Evolutionary conservation across 805 yeast genomes (phyloP), one percentile per base, ranked within the genome.

Genomic region (Ogataea chonburiensis): DNA sequence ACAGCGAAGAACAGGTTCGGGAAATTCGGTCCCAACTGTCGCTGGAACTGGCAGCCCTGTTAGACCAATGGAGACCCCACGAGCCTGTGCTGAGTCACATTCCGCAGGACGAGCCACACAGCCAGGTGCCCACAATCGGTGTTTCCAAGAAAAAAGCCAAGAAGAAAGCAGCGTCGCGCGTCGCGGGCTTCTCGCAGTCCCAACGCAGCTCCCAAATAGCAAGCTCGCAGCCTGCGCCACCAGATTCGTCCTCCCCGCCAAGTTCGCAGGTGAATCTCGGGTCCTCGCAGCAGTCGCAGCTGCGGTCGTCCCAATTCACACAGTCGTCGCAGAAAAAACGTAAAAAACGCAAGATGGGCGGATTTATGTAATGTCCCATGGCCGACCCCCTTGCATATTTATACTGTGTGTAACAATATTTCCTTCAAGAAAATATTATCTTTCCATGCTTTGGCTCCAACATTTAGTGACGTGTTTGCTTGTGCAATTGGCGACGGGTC

Each of bases 281-380:
- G 13, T 40, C 47, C 15, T 40, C 36, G 28, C 29, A 26, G 17
- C 17, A 18, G 14, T 22, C 43, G 8, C 38, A 37, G 14, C 17
- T 25, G 9, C 17, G 25, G 9, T 35, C 40, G 5, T 28, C 31
- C 12, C 31, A 17, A 28, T 10, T 28, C 31, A 17, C 31, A 10
- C 31, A 28, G 11, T 18, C 36, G 16, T 26, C 34, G 17, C 37
- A 25, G 14, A 44, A 37, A 26, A 41, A 41, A 27, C 36, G 41
- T 23, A 48, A 45, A 25, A 43, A 42, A 35, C 47, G 43, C 22
- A 46, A 36, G 15, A 24, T 37, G 35, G 47, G 53, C 10, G 52
- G 52, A 9, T 48, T 48, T 19, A 43, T 33, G 40, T 48, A 36
- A 37, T 14, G 12, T 29, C 10, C 3, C 15, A 11, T 5, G 15